Percentiles rank a stretch among this genome's conserved stretches.
Conservation (phyloP, 306 rosid species). For the Inga oerstediana region DNA sequence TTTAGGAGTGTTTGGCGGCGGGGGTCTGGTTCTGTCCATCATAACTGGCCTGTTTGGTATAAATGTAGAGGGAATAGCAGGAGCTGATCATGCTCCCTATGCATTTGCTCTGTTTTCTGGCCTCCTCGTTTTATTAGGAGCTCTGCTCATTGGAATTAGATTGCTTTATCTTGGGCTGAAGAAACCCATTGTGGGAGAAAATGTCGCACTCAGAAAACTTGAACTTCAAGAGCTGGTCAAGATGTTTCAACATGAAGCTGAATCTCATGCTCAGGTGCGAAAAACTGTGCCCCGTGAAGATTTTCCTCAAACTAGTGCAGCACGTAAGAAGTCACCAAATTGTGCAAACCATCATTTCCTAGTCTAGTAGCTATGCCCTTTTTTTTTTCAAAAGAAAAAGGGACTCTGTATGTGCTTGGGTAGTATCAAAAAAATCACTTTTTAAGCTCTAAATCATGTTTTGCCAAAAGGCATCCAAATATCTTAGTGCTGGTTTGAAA, state of each 20-base stretch:
- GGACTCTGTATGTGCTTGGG: no score
- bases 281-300: conserved; percentile 56
- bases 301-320: conserved; percentile 53
- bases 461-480: no score
- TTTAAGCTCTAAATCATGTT: no score
- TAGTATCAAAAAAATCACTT: no score
- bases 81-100: conserved; percentile 58
- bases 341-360: conserved; percentile 39
- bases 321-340: conserved; percentile 27
- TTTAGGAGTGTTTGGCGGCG: conserved; percentile 82
- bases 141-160: conserved; percentile 63
- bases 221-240: conserved; percentile 80
- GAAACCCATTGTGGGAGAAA: conserved; percentile 55
- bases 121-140: conserved; percentile 53
- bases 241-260: conserved; percentile 94
- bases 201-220: conserved; percentile 67
- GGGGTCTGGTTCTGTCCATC: conserved; percentile 84
- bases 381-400: not conserved
- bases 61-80: conserved; percentile 94
- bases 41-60: conserved; percentile 92
- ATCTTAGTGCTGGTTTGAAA: no score
- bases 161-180: conserved; percentile 79
- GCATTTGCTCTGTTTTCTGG: conserved; percentile 75
- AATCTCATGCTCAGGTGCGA: conserved; percentile 75
- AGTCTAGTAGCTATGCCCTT: conserved; percentile 15